These are phyloP conservation scores for Epichloe coenophiala DNA, from an alignment of 2,329 filamentous ascomycete species.

Conservation along the genomic window DNA sequence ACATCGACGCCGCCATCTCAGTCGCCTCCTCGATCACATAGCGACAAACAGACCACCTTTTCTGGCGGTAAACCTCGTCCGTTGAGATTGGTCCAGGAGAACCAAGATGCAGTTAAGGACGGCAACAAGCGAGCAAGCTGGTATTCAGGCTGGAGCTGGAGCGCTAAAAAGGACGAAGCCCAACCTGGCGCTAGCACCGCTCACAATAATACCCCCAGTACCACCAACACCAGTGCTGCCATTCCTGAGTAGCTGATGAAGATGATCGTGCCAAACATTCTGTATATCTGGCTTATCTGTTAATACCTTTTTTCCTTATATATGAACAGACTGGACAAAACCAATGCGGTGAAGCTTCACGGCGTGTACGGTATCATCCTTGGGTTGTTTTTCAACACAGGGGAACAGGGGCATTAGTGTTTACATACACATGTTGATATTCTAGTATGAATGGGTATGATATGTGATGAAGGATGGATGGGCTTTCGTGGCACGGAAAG, in stretches of 20 bases:
- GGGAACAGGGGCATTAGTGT: background rate
- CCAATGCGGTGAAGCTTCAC: background rate
- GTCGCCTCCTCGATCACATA: slow-evolving; percentile 38
- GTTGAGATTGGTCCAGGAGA: slow-evolving; percentile 76
- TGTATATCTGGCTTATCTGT: background rate
- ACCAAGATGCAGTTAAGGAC: slow-evolving; percentile 33
- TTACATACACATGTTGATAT: background rate
- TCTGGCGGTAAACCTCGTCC: slow-evolving; percentile 65
- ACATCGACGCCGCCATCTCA: slow-evolving; percentile 32
- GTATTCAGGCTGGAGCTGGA: slow-evolving; percentile 45
- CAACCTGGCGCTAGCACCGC: slow-evolving; percentile 13
- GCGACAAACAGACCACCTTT: slow-evolving; percentile 44
- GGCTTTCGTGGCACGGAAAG: background rate
- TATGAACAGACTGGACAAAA: background rate
- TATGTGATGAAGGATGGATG: background rate
- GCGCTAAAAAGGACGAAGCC: slow-evolving; percentile 36
- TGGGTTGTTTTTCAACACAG: background rate
- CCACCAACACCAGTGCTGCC: slow-evolving; percentile 16
- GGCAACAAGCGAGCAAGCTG: slow-evolving; percentile 49
- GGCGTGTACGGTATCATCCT: background rate
- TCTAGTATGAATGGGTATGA: background rate
- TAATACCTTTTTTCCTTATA: background rate
- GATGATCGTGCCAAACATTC: background rate
- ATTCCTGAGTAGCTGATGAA: slow-evolving; percentile 20
- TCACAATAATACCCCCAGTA: slow-evolving; percentile 14